Base-by-base conservation (phyloP, 2,329 filamentous ascomycete genomes). In the Penicillium sp. region DNA sequence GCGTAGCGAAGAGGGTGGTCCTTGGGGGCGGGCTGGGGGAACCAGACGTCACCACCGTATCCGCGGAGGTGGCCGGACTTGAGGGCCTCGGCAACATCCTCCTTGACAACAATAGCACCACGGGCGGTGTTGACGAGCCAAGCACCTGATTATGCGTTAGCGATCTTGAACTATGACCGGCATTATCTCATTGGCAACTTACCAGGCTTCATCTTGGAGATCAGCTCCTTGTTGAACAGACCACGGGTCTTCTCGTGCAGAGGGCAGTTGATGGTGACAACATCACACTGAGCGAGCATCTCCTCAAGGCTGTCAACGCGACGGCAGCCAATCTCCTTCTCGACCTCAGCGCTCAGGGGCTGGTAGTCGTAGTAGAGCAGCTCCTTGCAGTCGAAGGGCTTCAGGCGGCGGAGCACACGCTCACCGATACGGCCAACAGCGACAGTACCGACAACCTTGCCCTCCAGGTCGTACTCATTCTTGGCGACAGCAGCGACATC, bases 321-420 rank as follows among this genome's bases (percentile, higher is more conserved):
- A 72, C 92, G 86, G 86, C 89, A 93, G 77, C 93, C 93, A 80
- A 98, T 98, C 84, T 97, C 93, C 80, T 90, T 87, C 87, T 98
- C 93, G 70, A 87, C 83, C 83, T 96, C 92, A 60, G 91, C 73
- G 60, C 81, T 84, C 65, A 99, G 85, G 52, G 93, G 92, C 85
- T 99, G 95, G 89, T 99, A 99, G 83, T 99, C 95, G 77, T 91
- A 98, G 90, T 99, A 99, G 64, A 98, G 87, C 50, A 99, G 87
- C 85, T 98, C 93, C 88, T 96, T 96, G 91, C 95, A 99, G 84
- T 96, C 93, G 75, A 99, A 99, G 67, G 93, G 83, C 88, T 96
- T 96, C 72, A 99, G 89, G 67, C 95, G 88, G 78, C 93, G 90
- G 69, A 99, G 87, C 58, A 99, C 95, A 80, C 95, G 93, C 88